Percentiles rank a stretch among this genome's conserved stretches.
phyloP scores from a whole-genome alignment of 345 rosid species.

The Turnera subulata region DNA sequence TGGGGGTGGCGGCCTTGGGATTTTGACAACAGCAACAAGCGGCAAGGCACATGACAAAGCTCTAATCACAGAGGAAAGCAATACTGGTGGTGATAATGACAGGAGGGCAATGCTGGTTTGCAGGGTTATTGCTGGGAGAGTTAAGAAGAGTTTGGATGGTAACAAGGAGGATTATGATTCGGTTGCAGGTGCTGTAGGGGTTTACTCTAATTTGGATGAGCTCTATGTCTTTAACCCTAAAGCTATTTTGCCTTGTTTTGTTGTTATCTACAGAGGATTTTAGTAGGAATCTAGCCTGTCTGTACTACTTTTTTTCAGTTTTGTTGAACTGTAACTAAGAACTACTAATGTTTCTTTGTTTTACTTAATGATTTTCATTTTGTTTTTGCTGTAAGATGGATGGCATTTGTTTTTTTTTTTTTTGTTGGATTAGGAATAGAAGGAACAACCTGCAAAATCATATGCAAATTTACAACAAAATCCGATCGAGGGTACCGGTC shows the following conservation, averaged over 20 bases:
- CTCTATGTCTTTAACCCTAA: constrained; percentile 54
- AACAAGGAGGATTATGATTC: constrained; percentile 58
- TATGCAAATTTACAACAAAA: too few relatives aligned
- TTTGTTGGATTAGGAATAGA: not conserved
- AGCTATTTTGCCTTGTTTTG: constrained; percentile 82
- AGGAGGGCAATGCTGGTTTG: constrained; percentile 78
- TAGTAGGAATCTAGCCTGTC: constrained; percentile 7
- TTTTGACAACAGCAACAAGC: constrained; percentile 71
- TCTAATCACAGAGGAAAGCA: constrained; percentile 9
- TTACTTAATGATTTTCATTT: too few relatives aligned
- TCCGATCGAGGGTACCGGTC: too few relatives aligned
- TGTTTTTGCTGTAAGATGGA: too few relatives aligned
- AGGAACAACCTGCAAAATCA: too few relatives aligned
- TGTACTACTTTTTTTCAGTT: constrained; percentile 4
- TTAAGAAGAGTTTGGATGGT: constrained; percentile 46
- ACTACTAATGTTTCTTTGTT: not conserved
- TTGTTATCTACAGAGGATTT: constrained; percentile 59
- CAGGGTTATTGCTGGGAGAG: constrained; percentile 73
- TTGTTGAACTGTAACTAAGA: not conserved
- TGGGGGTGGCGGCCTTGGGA: constrained; percentile 29
- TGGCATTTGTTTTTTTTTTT: constrained; percentile 9
- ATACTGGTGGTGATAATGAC: constrained; percentile 16
- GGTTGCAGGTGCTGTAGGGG: constrained; percentile 43
- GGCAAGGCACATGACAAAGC: constrained; percentile 70
- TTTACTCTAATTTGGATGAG: constrained; percentile 64